Percentiles rank a stretch among this genome's conserved stretches.
Conservation (phyloP, 257 asterid species). For the Pogostemon cablin region DNA sequence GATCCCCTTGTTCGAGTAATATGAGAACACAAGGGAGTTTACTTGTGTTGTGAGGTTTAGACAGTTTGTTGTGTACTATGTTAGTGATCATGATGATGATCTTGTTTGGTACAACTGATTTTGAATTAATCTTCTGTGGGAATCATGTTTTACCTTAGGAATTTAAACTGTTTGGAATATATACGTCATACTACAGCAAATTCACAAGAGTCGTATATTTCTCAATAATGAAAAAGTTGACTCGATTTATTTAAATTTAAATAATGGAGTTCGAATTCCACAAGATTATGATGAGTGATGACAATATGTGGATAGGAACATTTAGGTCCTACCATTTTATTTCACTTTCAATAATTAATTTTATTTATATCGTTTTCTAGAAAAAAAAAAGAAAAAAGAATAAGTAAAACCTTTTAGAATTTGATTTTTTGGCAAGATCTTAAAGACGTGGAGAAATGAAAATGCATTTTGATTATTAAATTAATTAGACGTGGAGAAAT, state of each 20-base stretch:
- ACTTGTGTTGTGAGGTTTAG: slow-evolving; percentile 21
- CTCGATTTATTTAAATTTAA: no score
- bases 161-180: no score
- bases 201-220: no score
- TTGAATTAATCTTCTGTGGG: no score
- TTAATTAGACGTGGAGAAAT: no score
- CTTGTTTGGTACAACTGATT: neutral
- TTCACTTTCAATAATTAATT: neutral
- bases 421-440: neutral
- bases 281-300: no score
- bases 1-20: slow-evolving; percentile 17
- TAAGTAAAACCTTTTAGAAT: neutral
- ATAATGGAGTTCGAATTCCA: no score
- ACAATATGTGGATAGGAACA: slow-evolving; percentile 12
- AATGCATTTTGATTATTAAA: neutral
- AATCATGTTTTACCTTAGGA: no score
- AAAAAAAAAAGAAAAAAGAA: neutral
- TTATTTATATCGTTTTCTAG: neutral
- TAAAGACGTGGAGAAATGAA: slow-evolving; percentile 20
- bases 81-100: neutral
- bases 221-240: no score
- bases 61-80: neutral
- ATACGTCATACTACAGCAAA: no score
- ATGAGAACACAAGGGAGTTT: slow-evolving; percentile 5
- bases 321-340: neutral